Evolutionary conservation across 202 grass and related monocot genomes (phyloP).

Genomic region (Brachypodium distachyon): DNA sequence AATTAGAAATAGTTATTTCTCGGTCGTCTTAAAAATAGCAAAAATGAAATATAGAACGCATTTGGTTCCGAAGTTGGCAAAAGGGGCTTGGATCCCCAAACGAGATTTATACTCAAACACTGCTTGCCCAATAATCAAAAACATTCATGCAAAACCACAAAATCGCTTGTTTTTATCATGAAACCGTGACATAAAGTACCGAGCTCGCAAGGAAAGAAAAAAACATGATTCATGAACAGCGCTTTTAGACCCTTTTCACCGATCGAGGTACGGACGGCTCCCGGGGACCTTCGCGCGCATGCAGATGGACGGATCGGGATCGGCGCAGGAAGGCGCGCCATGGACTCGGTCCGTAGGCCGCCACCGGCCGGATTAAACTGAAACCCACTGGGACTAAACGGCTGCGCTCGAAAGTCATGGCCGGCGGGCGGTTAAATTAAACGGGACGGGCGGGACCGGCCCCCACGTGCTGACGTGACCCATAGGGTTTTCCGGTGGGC

Average conservation of each 20-base stretch:
- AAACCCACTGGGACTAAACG: neutral
- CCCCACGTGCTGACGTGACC: conserved; percentile 49
- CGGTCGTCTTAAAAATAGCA: too few relatives aligned
- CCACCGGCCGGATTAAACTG: neutral
- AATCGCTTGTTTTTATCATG: too few relatives aligned
- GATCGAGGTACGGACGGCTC: neutral
- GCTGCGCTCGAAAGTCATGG: conserved; percentile 22
- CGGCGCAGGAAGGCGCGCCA: neutral
- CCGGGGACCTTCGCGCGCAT: neutral
- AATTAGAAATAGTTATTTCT: too few relatives aligned
- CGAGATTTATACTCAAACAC: too few relatives aligned
- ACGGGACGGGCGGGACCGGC: conserved; percentile 28
- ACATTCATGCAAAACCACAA: too few relatives aligned
- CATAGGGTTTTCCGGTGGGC: conserved; percentile 4
- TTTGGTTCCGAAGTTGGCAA: too few relatives aligned
- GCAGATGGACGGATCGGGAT: neutral
- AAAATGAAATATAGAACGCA: too few relatives aligned
- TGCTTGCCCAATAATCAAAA: too few relatives aligned
- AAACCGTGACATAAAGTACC: too few relatives aligned
- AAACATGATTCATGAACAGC: too few relatives aligned
- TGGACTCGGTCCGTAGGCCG: neutral
- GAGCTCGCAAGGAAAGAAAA: too few relatives aligned
- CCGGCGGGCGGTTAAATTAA: conserved; percentile 24
- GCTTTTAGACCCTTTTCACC: neutral
- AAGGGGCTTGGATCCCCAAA: too few relatives aligned